Percentiles rank a stretch among this genome's conserved stretches.
Evolutionary conservation across 805 yeast species (phyloP).

Genomic region (Cyberlindnera subsufficiens): DNA sequence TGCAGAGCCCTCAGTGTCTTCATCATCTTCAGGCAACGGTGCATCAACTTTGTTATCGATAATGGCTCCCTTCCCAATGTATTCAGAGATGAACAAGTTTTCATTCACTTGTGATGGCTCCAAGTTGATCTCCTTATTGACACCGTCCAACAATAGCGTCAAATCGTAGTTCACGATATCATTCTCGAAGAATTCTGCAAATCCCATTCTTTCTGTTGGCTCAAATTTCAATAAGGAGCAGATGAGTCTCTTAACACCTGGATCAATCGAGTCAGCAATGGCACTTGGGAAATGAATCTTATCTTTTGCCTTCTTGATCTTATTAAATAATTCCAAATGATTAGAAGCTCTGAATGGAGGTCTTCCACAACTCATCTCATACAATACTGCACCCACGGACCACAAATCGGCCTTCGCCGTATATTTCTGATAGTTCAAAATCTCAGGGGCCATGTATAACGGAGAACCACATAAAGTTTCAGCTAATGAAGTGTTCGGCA

Average conservation of each 20-base stretch:
- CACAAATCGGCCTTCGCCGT: slow-evolving; percentile 96
- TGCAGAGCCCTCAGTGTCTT: slow-evolving; percentile 4
- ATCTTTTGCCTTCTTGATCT: slow-evolving; percentile 79
- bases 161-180: slow-evolving; percentile 56
- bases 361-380: slow-evolving; percentile 93
- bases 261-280: slow-evolving; percentile 38
- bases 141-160: slow-evolving; percentile 26
- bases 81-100: slow-evolving; percentile 80
- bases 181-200: slow-evolving; percentile 79
- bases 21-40: slow-evolving; percentile 12
- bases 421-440: slow-evolving; percentile 87
- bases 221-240: slow-evolving; percentile 72
- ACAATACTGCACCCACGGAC: slow-evolving; percentile 96
- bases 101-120: slow-evolving; percentile 64
- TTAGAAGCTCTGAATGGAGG: slow-evolving; percentile 95
- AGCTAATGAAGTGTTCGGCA: slow-evolving; percentile 91
- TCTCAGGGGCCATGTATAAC: slow-evolving; percentile 98
- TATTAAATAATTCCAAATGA: slow-evolving; percentile 82
- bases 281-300: slow-evolving; percentile 71
- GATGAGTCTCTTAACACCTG: slow-evolving; percentile 65
- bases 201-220: slow-evolving; percentile 84
- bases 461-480: slow-evolving; percentile 98
- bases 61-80: slow-evolving; percentile 36
- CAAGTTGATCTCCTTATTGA: slow-evolving; percentile 50
- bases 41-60: slow-evolving; percentile 15